Evolutionary conservation across 176 grass and related monocot species (phyloP), one percentile per base, ranked within the genome.

Genomic region (Phoenix dactylifera): DNA sequence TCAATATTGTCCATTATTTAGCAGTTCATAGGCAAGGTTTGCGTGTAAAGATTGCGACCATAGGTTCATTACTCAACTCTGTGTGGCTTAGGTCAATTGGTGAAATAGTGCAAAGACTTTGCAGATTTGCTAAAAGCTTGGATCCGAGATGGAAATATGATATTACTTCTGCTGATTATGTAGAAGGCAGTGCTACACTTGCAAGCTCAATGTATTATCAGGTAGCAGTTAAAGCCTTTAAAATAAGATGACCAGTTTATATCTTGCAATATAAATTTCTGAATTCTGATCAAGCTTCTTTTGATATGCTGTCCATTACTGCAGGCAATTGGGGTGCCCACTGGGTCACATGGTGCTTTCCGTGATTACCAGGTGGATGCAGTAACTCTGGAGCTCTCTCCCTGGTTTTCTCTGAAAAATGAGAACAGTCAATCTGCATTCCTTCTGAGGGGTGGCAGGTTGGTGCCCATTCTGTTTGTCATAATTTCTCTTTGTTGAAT

Each of bases 291-390:
- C 6, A 44, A 63, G 10, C 19, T 73, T 55, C n/a, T 63, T 55
- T 39, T 18, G 28, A 14, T 30, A 30, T 54, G 54, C 5, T 74
- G 44, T 73, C 76, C 25, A 59, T 18, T 63, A 56, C 73, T 80
- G 18, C 60, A 90, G 92, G 86, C 86, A 51, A 75, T 90, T 81
- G 92, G 92, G 77, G 83, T 96, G 12, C 87, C 87, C 54, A 96
- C 92, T 25, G 92, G 92, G 7, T 76, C 87, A 22, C 92, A 96
- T 82, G 92, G 92, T 15, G 80, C 92, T 44, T 96, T 96, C 48
- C 86, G 92, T 74, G 87, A 96, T 74, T 96, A 96, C 61, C 92
- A 96, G 87, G 73, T 96, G 50, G 92, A 96, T 61, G 87, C 92
- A 17, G 81, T 96, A 71, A 90, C 87, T 58, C 75, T 96, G 64